phyloP scores from a whole-genome alignment of 495 filamentous ascomycete genomes.

The Tuber umbilicatum region DNA sequence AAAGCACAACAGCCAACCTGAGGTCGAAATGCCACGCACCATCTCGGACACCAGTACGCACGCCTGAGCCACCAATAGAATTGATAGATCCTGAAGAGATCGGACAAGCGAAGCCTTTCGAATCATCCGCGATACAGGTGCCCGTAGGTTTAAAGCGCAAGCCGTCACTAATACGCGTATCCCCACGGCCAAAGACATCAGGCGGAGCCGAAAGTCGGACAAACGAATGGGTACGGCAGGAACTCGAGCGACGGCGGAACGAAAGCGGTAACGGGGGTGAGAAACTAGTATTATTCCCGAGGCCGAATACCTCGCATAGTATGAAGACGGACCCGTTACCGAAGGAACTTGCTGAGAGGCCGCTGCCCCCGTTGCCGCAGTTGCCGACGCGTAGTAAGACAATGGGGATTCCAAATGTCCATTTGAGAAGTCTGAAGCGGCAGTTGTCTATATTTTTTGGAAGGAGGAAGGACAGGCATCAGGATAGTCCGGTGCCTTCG shows the following conservation, averaged over 20 bases:
- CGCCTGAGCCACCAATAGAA: conserved; percentile 15
- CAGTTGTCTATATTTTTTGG: conserved; percentile 27
- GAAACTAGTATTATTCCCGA: conserved; percentile 23
- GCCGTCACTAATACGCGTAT: background rate
- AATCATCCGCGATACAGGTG: conserved; percentile 13
- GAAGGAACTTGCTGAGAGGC: conserved; percentile 17
- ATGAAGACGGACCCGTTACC: conserved; percentile 17
- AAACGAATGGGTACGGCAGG: background rate
- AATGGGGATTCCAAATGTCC: conserved; percentile 10
- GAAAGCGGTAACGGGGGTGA: conserved; percentile 9
- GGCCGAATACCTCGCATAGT: conserved; percentile 10
- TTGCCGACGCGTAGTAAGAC: conserved; percentile 25
- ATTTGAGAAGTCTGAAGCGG: conserved; percentile 18
- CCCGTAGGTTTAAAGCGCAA: conserved; percentile 14
- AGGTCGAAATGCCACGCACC: background rate
- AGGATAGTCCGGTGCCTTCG: background rate
- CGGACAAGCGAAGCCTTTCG: conserved; percentile 18
- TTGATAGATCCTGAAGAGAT: conserved; percentile 14
- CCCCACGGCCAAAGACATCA: background rate
- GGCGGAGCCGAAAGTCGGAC: background rate
- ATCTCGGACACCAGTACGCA: conserved; percentile 9
- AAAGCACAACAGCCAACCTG: conserved; percentile 2
- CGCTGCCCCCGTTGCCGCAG: conserved; percentile 30
- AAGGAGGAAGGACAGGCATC: conserved; percentile 21
- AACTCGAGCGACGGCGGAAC: conserved; percentile 12